phyloP scores from a whole-genome alignment of 495 filamentous ascomycete species.

The Neurospora discreta region DNA sequence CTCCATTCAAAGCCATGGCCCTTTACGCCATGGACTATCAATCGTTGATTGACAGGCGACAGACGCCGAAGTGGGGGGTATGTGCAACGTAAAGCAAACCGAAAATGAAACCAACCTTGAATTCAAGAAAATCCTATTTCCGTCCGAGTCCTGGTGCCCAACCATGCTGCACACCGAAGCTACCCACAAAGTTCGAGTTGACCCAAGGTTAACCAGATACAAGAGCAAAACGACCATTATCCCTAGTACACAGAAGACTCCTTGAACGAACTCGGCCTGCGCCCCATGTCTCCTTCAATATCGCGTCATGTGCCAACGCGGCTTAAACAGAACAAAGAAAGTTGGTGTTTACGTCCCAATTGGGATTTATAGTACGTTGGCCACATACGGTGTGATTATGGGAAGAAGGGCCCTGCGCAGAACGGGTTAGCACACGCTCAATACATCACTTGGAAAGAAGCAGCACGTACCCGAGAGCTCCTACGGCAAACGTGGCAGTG shows the following conservation, averaged over 20 bases:
- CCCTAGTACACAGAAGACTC: neutral
- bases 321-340: neutral
- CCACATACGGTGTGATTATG: conserved; percentile 45
- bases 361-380: conserved; percentile 28
- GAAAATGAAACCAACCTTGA: conserved; percentile 4
- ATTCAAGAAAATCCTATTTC: conserved; percentile 1
- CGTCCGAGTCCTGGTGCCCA: neutral
- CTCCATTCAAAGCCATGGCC: conserved; percentile 4
- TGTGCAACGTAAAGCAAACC: conserved; percentile 11
- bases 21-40: neutral
- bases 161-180: neutral
- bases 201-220: neutral
- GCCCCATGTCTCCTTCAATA: neutral
- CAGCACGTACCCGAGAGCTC: conserved; percentile 67
- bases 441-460: neutral
- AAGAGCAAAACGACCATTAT: neutral
- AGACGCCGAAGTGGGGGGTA: conserved; percentile 11
- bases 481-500: conserved; percentile 57
- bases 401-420: conserved; percentile 26
- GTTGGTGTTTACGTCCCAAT: neutral
- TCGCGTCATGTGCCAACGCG: neutral
- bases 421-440: conserved; percentile 1
- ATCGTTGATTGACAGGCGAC: conserved; percentile 3
- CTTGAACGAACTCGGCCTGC: neutral
- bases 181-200: neutral